Evolutionary conservation across 805 yeast genomes (phyloP), one percentile per base, ranked within the genome.

Genomic region (Zygosaccharomyces gambellarensis): DNA sequence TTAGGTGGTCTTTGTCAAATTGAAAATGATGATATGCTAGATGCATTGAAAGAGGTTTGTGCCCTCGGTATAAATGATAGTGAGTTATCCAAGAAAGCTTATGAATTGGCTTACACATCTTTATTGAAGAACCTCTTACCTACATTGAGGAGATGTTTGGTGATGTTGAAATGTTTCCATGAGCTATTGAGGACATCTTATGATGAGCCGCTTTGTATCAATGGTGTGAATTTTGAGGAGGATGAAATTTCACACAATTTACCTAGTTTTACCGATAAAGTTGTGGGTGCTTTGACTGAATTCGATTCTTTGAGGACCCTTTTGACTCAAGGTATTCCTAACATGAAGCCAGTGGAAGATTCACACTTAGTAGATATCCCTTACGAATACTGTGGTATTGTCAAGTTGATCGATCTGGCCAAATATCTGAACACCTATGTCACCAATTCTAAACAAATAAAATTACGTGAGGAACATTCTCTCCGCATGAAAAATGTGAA

Each of bases 361-460:
- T 52, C 55, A 7, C 52, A 50, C 23, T 39, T 62, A 43, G 40
- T 29, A 21, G 44, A 49, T 8, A 54, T 60, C 22, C 65, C 67
- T 9, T 49, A 62, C 42, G 82, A 76, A 22, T 80, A 73, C 53
- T 83, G 87, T 5, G 82, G 83, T 10, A 71, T 75, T 5, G 68
- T 80, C 1, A 76, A 76, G 45, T 65, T 84, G 44, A 70, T 79
- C 30, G 76, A 77, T 43, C 61, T 85, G 40, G 85, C 89, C 10
- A 52, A 57, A 11, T 72, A 75, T 52, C 68, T 72, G 61, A 63
- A 67, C 54, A 67, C 70, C 2, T 74, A 73, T 46, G 58, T 68
- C 7, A 71, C 72, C 2, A 61, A 65, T 30, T 58, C 70, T 2
- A 59, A 59, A 30, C 57, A 57, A 11, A 49, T 63, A 19, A 60